These are phyloP conservation scores for Fusarium protoensiforme DNA, from an alignment of 2,329 filamentous ascomycete genomes.

Conservation along the genomic window DNA sequence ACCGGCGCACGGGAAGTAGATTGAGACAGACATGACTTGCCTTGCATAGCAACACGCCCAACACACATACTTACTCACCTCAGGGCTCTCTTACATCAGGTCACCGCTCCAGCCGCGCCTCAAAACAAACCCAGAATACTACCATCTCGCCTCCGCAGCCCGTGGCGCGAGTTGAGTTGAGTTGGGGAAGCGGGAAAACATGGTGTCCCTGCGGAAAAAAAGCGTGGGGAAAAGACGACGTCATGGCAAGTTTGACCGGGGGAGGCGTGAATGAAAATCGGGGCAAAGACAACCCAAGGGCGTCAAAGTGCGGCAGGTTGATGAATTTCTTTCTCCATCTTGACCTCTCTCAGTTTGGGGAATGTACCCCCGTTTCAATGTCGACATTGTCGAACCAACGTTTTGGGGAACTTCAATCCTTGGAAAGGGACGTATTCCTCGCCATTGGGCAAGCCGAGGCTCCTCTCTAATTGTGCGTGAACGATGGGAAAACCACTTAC, in stretches of 20 bases:
- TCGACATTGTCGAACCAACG: background rate
- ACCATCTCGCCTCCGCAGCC: conserved; percentile 22
- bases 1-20: background rate
- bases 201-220: conserved; percentile 5
- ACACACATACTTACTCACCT: background rate
- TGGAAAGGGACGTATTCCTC: background rate
- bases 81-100: background rate
- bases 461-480: background rate
- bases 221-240: conserved; percentile 42
- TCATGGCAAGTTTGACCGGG: conserved; percentile 29
- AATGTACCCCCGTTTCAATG: background rate
- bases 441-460: background rate
- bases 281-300: conserved; percentile 2
- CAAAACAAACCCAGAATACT: background rate
- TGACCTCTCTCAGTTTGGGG: background rate
- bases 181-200: conserved; percentile 28
- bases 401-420: background rate
- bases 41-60: background rate
- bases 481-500: background rate
- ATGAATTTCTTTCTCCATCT: background rate
- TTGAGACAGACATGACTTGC: background rate
- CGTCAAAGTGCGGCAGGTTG: background rate
- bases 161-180: background rate
- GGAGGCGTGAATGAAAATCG: conserved; percentile 25
- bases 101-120: conserved; percentile 20